Percentiles rank a stretch among this genome's conserved stretches.
Conservation (phyloP, 2,329 filamentous ascomycete genomes). For the Thelonectria blattea region DNA sequence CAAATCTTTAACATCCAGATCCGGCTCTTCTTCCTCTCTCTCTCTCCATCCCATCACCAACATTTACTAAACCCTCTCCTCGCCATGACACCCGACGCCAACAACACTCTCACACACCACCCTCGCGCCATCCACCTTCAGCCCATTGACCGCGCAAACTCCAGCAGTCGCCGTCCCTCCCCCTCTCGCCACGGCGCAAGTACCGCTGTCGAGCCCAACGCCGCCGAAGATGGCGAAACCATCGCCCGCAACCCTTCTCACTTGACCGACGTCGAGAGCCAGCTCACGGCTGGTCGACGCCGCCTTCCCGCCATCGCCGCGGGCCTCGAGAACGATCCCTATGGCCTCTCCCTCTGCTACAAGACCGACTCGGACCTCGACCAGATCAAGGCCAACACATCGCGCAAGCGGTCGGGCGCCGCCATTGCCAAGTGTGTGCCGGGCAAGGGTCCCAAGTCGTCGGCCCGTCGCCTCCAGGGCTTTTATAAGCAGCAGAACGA, state of each 20-base stretch:
- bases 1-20: neutral
- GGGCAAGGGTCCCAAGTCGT: slow-evolving; percentile 37
- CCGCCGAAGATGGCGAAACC: slow-evolving; percentile 45
- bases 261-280: slow-evolving; percentile 56
- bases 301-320: slow-evolving; percentile 61
- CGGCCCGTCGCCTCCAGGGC: slow-evolving; percentile 66
- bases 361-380: slow-evolving; percentile 81
- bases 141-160: slow-evolving; percentile 39
- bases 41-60: neutral
- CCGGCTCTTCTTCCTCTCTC: slow-evolving; percentile 4
- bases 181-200: slow-evolving; percentile 47
- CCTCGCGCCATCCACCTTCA: slow-evolving; percentile 53
- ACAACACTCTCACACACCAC: slow-evolving; percentile 51
- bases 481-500: slow-evolving; percentile 95
- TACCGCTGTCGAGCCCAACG: slow-evolving; percentile 52
- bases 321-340: slow-evolving; percentile 74
- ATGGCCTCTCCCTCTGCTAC: slow-evolving; percentile 75
- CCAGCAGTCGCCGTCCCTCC: slow-evolving; percentile 35
- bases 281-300: slow-evolving; percentile 46
- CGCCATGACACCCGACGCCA: slow-evolving; percentile 51
- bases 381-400: slow-evolving; percentile 79
- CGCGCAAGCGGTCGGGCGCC: slow-evolving; percentile 69
- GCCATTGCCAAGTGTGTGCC: slow-evolving; percentile 26
- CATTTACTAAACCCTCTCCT: neutral
- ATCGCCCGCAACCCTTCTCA: slow-evolving; percentile 51